Conservation (phyloP, 179 eudicot genomes). For the Corrigiola litoralis region DNA sequence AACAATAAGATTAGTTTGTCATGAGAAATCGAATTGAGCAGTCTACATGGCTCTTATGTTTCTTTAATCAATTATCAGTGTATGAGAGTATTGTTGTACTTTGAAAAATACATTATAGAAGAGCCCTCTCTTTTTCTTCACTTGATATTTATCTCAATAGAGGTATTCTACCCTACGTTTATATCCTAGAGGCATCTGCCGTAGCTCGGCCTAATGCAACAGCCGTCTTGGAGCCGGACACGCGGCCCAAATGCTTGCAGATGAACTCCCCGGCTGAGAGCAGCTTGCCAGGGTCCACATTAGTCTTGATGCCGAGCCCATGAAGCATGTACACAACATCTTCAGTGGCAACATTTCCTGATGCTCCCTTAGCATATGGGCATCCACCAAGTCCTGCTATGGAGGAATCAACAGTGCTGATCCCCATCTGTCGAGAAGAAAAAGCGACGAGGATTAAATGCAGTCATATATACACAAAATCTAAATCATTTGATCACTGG, state of each 20-base stretch:
- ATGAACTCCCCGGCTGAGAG: slow-evolving; percentile 66
- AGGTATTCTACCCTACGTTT: background rate
- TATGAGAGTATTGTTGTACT: background rate
- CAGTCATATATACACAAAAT: background rate
- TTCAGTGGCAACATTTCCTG: slow-evolving; percentile 76
- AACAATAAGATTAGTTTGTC: too few relatives aligned
- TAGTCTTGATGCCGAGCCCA: slow-evolving; percentile 59
- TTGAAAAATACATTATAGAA: background rate
- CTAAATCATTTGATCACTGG: too few relatives aligned
- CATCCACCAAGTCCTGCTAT: slow-evolving; percentile 75
- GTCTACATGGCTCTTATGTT: background rate
- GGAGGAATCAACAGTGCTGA: slow-evolving; percentile 54
- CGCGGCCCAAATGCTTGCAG: slow-evolving; percentile 55
- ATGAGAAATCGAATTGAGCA: too few relatives aligned
- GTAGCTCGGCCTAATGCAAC: slow-evolving; percentile 45
- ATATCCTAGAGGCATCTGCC: slow-evolving; percentile 35
- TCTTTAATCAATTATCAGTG: background rate
- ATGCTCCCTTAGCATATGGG: slow-evolving; percentile 80
- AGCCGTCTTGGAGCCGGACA: slow-evolving; percentile 62
- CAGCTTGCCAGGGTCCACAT: slow-evolving; percentile 51
- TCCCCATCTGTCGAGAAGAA: slow-evolving; percentile 53
- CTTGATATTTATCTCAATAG: background rate
- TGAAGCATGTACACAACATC: slow-evolving; percentile 78
- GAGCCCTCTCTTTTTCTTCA: background rate
- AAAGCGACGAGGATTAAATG: background rate